Evolutionary conservation across 75 land plant genomes (phyloP), one percentile per base, ranked within the genome.

Genomic region (Selaginella tamariscina): DNA sequence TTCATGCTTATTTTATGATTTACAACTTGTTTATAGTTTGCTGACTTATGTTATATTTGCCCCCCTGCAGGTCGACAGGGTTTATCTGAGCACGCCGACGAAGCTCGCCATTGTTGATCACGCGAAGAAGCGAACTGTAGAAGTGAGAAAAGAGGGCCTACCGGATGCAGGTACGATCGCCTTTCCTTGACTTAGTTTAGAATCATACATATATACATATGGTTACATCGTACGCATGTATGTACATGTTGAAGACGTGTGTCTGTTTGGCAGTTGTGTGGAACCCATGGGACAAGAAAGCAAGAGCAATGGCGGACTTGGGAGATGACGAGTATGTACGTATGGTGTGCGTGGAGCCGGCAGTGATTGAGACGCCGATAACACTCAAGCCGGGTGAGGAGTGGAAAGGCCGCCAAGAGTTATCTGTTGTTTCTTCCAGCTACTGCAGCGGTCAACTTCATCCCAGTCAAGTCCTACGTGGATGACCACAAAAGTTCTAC

Each of bases 91-190:
- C 65, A 73, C 87, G 20, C 87, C 88, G 18, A 81, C 83, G 8
- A 77, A 73, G 68, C 71, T 86, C 33, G 88, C 88, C 27, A 70
- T 81, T 29, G 65, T 86, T 32, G 88, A 86, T 65, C 88, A 86
- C 73, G 88, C 78, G 63, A 84, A 79, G 71, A 86, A 84, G 73
- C 70, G 87, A 56, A 86, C 88, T 0, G 79, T 79, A 70, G 82
- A 84, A 23, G 65, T 86, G 74, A 81, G 73, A 70, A 86, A 86
- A 66, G 88, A 81, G 30, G 88, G 88, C 9, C 82, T 86, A 32
- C 84, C 88, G 22, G 88, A 86, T 75, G 82, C 78, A 78, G 96
- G 84, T 82, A 76, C 65, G 56, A 22, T 27, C 27, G 13, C 27
- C 63, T 44, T 66, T 31, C 28, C 64, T n/a, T 39, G 49, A 5